These are phyloP conservation scores for Penstemon barbatus DNA, from an alignment of 257 asterid genomes.

Conservation along the genomic window DNA sequence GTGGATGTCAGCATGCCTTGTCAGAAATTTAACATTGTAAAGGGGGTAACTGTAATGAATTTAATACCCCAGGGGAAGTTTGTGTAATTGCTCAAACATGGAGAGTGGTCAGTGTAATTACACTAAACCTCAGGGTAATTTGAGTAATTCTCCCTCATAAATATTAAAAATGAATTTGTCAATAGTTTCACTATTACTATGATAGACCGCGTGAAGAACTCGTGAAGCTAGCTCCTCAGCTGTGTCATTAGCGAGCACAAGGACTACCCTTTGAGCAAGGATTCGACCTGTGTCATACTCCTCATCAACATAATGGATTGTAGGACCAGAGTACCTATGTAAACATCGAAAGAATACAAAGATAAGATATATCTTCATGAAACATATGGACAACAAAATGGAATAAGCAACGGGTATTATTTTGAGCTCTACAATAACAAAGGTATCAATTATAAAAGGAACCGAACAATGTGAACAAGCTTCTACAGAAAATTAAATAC, in stretches of 20 bases:
- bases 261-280: constrained; percentile 78
- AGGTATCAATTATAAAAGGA: neutral
- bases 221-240: constrained; percentile 80
- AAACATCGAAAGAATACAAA: neutral
- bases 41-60: too few relatives aligned
- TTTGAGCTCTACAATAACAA: neutral
- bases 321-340: constrained; percentile 72
- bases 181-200: neutral
- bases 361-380: neutral
- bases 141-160: too few relatives aligned
- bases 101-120: too few relatives aligned
- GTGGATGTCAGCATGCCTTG: too few relatives aligned
- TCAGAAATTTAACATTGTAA: too few relatives aligned
- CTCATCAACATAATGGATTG: constrained; percentile 82
- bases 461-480: neutral
- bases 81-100: neutral
- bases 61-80: too few relatives aligned
- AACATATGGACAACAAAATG: neutral
- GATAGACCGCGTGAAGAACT: constrained; percentile 68
- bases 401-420: neutral
- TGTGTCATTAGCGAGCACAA: constrained; percentile 75
- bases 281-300: constrained; percentile 80
- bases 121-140: too few relatives aligned
- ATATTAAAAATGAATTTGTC: neutral
- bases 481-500: constrained; percentile 1